Conservation (phyloP, 2,329 filamentous ascomycete genomes). For the Alternaria sp. region DNA sequence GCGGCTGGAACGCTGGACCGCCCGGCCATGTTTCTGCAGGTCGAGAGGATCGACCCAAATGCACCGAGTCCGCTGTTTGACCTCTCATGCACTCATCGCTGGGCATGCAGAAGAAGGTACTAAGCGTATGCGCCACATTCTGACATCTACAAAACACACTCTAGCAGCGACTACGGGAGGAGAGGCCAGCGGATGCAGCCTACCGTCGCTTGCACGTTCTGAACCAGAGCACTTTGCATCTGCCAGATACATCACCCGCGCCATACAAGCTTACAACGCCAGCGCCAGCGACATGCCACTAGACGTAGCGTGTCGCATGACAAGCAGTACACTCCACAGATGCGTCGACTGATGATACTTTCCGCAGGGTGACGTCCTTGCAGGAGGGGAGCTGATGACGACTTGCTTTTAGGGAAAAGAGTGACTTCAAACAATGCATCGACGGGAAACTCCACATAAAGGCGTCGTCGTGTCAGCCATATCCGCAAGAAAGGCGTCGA, state of each 20-base stretch:
- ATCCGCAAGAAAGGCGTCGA: constrained; percentile 43
- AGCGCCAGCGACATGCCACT: constrained; percentile 29
- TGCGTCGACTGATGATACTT: constrained; percentile 24
- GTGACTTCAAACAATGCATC: constrained; percentile 14
- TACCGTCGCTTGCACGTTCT: constrained; percentile 20
- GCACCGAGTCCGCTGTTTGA: constrained; percentile 42
- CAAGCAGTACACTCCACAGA: constrained; percentile 28
- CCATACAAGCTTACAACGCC: constrained; percentile 19
- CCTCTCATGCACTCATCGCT: constrained; percentile 22
- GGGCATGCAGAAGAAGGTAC: constrained; percentile 8
- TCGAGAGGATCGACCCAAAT: constrained; percentile 30
- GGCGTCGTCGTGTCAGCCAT: constrained; percentile 39
- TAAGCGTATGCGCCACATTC: constrained; percentile 3
- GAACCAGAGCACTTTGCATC: constrained; percentile 32
- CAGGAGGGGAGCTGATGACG: constrained; percentile 21
- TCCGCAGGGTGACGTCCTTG: constrained; percentile 22
- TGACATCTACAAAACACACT: constrained; percentile 10
- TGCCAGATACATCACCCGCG: constrained; percentile 34
- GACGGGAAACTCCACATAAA: constrained; percentile 23
- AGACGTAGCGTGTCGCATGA: constrained; percentile 22
- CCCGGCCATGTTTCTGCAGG: constrained; percentile 26
- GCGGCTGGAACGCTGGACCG: constrained; percentile 27
- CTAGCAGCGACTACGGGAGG: constrained; percentile 14
- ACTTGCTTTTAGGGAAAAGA: constrained; percentile 15
- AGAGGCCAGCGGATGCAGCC: constrained; percentile 29